Evolutionary conservation across 202 grass and related monocot species (phyloP).

Genomic region (Carex arenaria): DNA sequence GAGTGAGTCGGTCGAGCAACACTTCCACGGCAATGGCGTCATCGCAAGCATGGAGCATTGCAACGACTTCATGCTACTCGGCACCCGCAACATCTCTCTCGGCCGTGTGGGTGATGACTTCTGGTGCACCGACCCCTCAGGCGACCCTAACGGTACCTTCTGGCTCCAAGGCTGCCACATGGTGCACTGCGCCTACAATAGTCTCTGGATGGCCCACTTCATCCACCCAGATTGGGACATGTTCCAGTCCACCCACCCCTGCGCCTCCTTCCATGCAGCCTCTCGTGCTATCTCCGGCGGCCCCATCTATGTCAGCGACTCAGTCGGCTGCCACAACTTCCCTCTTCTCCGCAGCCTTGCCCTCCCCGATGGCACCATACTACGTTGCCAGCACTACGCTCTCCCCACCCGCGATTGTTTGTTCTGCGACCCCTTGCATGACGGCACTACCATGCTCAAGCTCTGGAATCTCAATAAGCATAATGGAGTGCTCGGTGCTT

Average conservation of each 20-base stretch:
- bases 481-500: constrained; percentile 59
- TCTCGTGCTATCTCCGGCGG: constrained; percentile 92
- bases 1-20: constrained; percentile 48
- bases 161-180: constrained; percentile 98
- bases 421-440: constrained; percentile 70
- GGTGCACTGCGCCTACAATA: constrained; percentile 97
- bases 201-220: constrained; percentile 90
- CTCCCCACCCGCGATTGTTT: constrained; percentile 72
- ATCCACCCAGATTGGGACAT: constrained; percentile 99
- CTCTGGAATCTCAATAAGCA: constrained; percentile 74
- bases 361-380: constrained; percentile 62
- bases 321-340: constrained; percentile 73
- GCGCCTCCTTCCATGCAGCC: constrained; percentile 80
- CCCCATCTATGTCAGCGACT: constrained; percentile 73
- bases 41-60: constrained; percentile 98
- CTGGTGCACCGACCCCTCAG: constrained; percentile 91
- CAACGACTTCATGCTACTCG: constrained; percentile 99
- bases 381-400: constrained; percentile 66
- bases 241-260: constrained; percentile 95
- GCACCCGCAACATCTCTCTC: constrained; percentile 68
- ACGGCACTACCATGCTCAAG: constrained; percentile 71
- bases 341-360: constrained; percentile 45
- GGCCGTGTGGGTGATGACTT: constrained; percentile 96
- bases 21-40: constrained; percentile 85
- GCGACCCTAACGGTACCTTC: constrained; percentile 87